Evolutionary conservation across 2,329 filamentous ascomycete species (phyloP), one percentile per base, ranked within the genome.

Genomic region (Aspergillus alliaceus): DNA sequence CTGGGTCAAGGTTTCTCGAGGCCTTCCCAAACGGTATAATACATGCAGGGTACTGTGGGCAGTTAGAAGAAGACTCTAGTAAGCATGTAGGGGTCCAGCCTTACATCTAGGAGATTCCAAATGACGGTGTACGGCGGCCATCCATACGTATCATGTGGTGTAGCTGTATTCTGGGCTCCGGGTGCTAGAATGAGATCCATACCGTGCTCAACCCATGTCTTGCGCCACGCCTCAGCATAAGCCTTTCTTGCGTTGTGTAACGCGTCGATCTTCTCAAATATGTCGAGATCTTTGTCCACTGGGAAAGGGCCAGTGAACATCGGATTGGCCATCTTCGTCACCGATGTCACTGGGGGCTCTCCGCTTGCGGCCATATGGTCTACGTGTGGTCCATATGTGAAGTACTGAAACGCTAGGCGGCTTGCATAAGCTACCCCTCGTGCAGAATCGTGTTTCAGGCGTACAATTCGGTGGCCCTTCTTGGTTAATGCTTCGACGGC

Each of bases 141-240:
- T 3, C 65, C 70, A 49, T 63, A 72, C 0, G 72, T 76, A 64
- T 86, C 83, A 64, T 85, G 80, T 18, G 70, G 72, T 0, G 81
- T 77, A 0, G 84, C 82, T 0, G 81, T 83, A 12, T 71, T 77
- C 61, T 82, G 79, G 6, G 81, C 78, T 3, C 76, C 75, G 3
- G 80, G 76, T 52, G 75, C 76, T n/a, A 86, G 51, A 0, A 85
- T 66, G 0, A 77, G 79, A 67, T 86, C 83, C 4, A 86, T 67
- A 7, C 72, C 64, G 18, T 81, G 65, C 18, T 77, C 66, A 1
- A 73, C 67, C 68, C 80, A 77, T 0, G 75, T 40, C 34, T 72
- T 71, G 15, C 79, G 75, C 72, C 77, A 85, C 0, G 59, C 65
- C 18, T 76, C 70, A 5, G 69, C 34, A 8, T 79, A 71, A 56